Percentiles rank a stretch among this genome's conserved stretches.
phyloP scores from a whole-genome alignment of 2,329 filamentous ascomycete species.

The Sporothrix brunneoviolacea region DNA sequence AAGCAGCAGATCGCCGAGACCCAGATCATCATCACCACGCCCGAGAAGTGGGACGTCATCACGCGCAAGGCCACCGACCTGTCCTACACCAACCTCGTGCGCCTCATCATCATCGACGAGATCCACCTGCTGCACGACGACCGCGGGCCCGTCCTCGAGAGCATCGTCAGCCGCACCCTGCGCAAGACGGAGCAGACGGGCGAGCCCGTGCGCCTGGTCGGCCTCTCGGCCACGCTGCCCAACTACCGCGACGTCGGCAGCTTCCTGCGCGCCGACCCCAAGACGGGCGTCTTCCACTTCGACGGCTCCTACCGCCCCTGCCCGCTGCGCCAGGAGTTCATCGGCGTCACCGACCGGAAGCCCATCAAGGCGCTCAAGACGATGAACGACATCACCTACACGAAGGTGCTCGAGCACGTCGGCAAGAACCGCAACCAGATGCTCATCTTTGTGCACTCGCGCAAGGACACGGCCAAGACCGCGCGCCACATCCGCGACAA shows the following conservation, averaged over 20 bases:
- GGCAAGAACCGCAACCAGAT: conserved; percentile 92
- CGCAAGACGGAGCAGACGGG: conserved; percentile 90
- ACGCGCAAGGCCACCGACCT: conserved; percentile 95
- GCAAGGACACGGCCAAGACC: conserved; percentile 97
- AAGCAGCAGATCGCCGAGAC: conserved; percentile 98
- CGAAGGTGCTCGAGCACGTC: conserved; percentile 93
- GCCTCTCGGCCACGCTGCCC: conserved; percentile 88
- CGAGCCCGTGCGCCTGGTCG: conserved; percentile 84
- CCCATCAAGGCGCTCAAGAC: conserved; percentile 98
- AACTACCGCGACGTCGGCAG: conserved; percentile 96
- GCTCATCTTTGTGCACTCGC: conserved; percentile 97
- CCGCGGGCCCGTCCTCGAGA: conserved; percentile 91
- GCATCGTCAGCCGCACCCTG: conserved; percentile 91
- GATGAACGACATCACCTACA: conserved; percentile 99
- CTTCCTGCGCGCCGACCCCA: conserved; percentile 82
- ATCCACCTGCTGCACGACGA: conserved; percentile 97
- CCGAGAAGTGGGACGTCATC: conserved; percentile 99
- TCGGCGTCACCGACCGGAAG: conserved; percentile 95
- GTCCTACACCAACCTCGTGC: conserved; percentile 95
- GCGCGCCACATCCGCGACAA: conserved; percentile 95
- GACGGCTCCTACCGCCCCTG: conserved; percentile 91
- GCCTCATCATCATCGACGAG: conserved; percentile 93
- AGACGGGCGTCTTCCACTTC: conserved; percentile 90
- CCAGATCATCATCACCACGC: conserved; percentile 95
- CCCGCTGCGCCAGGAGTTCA: conserved; percentile 91